Evolutionary conservation across 176 grass and related monocot genomes (phyloP).

Genomic region (Bolboschoenus planiculmis): DNA sequence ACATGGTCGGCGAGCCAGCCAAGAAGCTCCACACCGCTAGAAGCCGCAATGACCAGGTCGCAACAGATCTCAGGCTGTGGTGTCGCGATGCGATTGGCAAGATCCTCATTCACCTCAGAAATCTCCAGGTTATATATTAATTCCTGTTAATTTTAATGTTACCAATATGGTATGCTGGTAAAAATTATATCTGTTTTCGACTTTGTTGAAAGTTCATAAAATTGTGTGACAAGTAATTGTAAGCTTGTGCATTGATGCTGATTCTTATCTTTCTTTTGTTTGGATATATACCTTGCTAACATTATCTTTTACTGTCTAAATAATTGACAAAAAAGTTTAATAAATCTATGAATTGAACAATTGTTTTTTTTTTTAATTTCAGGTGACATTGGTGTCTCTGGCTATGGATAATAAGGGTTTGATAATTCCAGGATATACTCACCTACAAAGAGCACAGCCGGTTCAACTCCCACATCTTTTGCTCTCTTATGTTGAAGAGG

Average conservation of each 20-base stretch:
- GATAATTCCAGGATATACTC: slow-evolving; percentile 98
- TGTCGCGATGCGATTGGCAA: slow-evolving; percentile 86
- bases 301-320: slow-evolving; percentile 5
- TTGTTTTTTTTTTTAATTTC: slow-evolving; percentile 24
- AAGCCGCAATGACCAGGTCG: slow-evolving; percentile 93
- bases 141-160: slow-evolving; percentile 17
- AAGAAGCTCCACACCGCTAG: slow-evolving; percentile 95
- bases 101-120: slow-evolving; percentile 72
- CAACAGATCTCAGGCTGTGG: slow-evolving; percentile 89
- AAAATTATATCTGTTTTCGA: not conserved
- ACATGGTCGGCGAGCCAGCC: slow-evolving; percentile 83
- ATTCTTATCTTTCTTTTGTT: not conserved
- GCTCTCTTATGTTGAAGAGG: slow-evolving; percentile 96
- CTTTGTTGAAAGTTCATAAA: not conserved
- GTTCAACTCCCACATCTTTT: slow-evolving; percentile 84
- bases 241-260: not conserved
- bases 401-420: slow-evolving; percentile 75
- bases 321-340: not conserved
- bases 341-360: not conserved
- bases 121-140: slow-evolving; percentile 98
- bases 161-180: not conserved
- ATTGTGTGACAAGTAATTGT: not conserved
- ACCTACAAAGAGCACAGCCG: slow-evolving; percentile 92
- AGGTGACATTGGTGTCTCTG: slow-evolving; percentile 76
- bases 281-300: not conserved